A percentile compares a stretch with the other conserved stretches of the same genome.
phyloP scores from a whole-genome alignment of 129 eudicot genomes.

The Solidago caesia region DNA sequence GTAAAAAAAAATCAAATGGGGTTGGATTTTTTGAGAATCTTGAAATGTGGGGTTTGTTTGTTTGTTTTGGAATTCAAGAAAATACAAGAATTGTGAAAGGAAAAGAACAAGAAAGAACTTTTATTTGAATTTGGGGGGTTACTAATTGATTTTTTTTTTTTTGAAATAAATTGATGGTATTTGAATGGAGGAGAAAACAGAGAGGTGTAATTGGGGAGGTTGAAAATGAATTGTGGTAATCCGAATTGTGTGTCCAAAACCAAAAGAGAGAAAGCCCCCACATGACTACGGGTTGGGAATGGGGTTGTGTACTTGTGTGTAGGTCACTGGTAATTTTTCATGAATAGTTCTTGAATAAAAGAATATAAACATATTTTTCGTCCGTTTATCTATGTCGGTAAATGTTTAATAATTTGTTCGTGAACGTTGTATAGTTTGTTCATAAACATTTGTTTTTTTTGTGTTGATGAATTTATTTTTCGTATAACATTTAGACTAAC shows the following conservation, averaged over 20 bases:
- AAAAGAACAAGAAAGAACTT: conserved; percentile 27
- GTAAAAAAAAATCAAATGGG: conserved; percentile 20
- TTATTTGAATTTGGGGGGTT: conserved; percentile 19
- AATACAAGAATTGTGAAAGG: conserved; percentile 25
- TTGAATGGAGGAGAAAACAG: conserved; percentile 26
- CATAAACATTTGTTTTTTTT: no score
- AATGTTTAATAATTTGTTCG: no score
- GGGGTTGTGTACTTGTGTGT: no score
- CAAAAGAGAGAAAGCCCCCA: no score
- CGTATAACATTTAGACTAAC: no score
- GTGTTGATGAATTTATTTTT: no score
- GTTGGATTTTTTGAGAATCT: conserved; percentile 26
- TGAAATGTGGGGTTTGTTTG: conserved; percentile 35
- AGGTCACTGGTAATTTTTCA: no score
- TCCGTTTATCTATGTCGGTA: no score
- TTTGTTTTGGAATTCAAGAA: conserved; percentile 4
- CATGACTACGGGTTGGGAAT: no score
- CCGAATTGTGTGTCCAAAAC: conserved; percentile 33
- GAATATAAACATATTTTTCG: no score
- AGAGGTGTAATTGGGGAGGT: conserved; percentile 26
- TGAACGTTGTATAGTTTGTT: no score
- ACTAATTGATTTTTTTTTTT: conserved; percentile 20
- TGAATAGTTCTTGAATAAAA: no score
- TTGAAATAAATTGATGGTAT: conserved; percentile 15
- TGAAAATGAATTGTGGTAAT: conserved; percentile 39